Evolutionary conservation across 495 filamentous ascomycete genomes (phyloP), one percentile per base, ranked within the genome.

Genomic region (Parachaetomium inaequale): DNA sequence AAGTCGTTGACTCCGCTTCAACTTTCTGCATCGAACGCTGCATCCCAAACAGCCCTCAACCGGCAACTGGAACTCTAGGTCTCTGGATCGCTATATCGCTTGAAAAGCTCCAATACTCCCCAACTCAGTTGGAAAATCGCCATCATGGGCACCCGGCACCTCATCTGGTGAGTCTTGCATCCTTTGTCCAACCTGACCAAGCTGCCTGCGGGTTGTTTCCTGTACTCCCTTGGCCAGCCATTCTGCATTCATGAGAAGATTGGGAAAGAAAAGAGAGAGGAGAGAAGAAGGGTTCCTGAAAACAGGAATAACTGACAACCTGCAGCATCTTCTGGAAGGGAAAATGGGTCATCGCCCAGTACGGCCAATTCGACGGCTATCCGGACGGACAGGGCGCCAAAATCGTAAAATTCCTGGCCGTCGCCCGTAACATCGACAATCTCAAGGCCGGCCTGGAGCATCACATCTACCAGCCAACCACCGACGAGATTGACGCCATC

Each of bases 361-460:
- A 65, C 58, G 54, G 59, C 28, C 63, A 58, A 38, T 65, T 46
- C 10, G 46, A 65, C 43, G 63, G 63, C 36, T 61, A 62, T 42
- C 58, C 63, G 1, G 63, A 65, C 29, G 58, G 53, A 10, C 54
- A 58, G 46, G 63, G 63, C 53, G 46, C 43, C 34, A 58, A 47
- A 23, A 7, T 65, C 26, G n/a, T 54, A 45, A 32, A 32, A 10
- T 65, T 65, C 25, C 46, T 65, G 15, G 58, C 63, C 4, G 34
- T 62, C 36, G 58, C 58, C 19, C 46, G 40, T 34, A 65, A 65
- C 49, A 50, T 65, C 31, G 63, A 62, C 3, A 40, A 55, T 38
- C 58, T 65, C 54, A 65, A 62, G 59, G 36, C 15, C 46, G 63
- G 63, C 21, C 54, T 65, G 28, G 59, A 65, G 52, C 17, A 57